These are phyloP conservation scores for Zoysia matrella DNA, from an alignment of 202 grass and related monocot species.

Conservation along the genomic window DNA sequence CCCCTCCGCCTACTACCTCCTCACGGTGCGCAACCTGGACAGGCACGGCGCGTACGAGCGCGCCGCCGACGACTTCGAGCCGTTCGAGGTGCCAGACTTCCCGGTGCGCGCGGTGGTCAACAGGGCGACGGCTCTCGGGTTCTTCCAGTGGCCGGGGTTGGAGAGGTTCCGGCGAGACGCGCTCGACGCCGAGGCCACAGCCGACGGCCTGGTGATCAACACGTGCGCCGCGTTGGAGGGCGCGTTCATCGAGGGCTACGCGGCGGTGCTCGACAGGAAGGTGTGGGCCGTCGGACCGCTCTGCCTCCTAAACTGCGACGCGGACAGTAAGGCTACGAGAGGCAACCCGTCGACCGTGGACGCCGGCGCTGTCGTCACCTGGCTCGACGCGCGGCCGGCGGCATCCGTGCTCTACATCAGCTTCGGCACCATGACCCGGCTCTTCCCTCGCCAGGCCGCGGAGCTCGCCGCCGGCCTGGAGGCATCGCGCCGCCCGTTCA, in stretches of 20 bases:
- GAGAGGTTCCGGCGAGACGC: conserved; percentile 31
- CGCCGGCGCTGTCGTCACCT: conserved; percentile 19
- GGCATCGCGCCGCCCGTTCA: conserved; percentile 2
- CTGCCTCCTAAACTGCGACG: conserved; percentile 37
- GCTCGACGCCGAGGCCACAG: conserved; percentile 46
- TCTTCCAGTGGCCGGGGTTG: conserved; percentile 44
- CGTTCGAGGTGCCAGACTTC: too few relatives aligned
- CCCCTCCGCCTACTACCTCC: conserved; percentile 45
- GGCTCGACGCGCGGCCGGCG: too few relatives aligned
- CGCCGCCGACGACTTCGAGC: conserved; percentile 15
- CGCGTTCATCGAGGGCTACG: conserved; percentile 45
- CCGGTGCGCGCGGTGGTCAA: background rate
- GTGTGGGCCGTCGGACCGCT: conserved; percentile 57
- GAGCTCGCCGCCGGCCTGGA: conserved; percentile 54
- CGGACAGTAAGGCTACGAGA: background rate
- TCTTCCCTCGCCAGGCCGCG: conserved; percentile 34
- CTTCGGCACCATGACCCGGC: conserved; percentile 53
- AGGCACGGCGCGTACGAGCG: conserved; percentile 28
- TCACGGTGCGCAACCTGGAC: conserved; percentile 19
- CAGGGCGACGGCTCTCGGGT: conserved; percentile 29
- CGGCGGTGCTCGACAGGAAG: conserved; percentile 23
- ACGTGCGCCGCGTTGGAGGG: conserved; percentile 10
- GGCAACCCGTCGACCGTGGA: conserved; percentile 31
- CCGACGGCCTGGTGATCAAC: conserved; percentile 52
- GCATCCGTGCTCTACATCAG: conserved; percentile 29